Evolutionary conservation across 2,329 filamentous ascomycete species (phyloP).

Genomic region (Dactylellina haptotyla): DNA sequence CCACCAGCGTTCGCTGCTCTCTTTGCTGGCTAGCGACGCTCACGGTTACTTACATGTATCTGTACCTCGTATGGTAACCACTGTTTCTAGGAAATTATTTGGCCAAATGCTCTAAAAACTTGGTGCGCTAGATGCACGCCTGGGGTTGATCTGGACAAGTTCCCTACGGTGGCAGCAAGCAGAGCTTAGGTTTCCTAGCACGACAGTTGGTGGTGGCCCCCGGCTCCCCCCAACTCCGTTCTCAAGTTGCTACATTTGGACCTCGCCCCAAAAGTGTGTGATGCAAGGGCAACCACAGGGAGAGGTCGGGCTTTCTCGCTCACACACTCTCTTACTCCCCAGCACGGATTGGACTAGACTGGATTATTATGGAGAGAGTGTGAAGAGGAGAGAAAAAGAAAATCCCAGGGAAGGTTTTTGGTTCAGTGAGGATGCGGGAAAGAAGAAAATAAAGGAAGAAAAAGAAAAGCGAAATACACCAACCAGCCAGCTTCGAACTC

Average conservation of each 20-base stretch:
- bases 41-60: conserved; percentile 46
- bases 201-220: conserved; percentile 44
- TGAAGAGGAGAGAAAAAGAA: conserved; percentile 25
- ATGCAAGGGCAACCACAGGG: conserved; percentile 52
- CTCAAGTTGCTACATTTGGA: conserved; percentile 44
- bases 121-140: conserved; percentile 34
- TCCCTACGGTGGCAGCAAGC: not conserved
- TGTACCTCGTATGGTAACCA: conserved; percentile 23
- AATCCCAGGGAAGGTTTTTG: too few species aligned
- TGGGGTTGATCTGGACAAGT: conserved; percentile 10
- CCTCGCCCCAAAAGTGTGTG: conserved; percentile 19
- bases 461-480: conserved; percentile 21
- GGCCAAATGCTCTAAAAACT: not conserved
- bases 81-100: not conserved
- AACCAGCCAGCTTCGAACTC: conserved; percentile 34
- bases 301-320: conserved; percentile 41
- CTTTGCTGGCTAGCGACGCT: not conserved
- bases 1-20: too few species aligned
- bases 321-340: too few species aligned
- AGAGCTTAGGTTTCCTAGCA: conserved; percentile 46
- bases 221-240: conserved; percentile 39
- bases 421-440: conserved; percentile 7
- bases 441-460: conserved; percentile 17
- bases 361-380: not conserved
- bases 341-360: conserved; percentile 26